Evolutionary conservation across 176 grass and related monocot genomes (phyloP).

Genomic region (Melocanna baccifera): DNA sequence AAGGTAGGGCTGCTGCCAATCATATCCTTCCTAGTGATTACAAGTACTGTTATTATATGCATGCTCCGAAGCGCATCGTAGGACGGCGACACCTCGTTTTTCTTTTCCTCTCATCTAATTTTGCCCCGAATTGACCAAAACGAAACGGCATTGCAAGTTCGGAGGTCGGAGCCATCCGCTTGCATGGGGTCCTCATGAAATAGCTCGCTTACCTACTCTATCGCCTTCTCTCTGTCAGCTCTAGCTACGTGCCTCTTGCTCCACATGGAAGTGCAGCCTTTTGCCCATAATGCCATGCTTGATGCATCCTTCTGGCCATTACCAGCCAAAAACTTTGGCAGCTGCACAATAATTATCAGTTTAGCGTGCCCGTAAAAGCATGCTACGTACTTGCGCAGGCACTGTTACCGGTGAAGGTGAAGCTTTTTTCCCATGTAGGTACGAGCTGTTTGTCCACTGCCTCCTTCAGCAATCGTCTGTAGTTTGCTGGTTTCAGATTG

Average conservation of each 20-base stretch:
- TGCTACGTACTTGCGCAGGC: background rate
- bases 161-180: background rate
- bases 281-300: background rate
- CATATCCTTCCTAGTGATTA: constrained; percentile 12
- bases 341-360: constrained; percentile 7
- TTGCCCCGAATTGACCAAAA: background rate
- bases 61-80: constrained; percentile 9
- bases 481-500: background rate
- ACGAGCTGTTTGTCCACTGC: background rate
- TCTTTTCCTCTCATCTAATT: background rate
- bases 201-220: background rate
- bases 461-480: background rate
- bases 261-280: constrained; percentile 18
- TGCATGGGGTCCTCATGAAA: constrained; percentile 11
- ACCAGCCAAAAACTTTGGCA: background rate
- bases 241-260: background rate
- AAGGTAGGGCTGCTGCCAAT: background rate
- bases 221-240: background rate
- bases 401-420: background rate
- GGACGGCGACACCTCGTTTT: background rate
- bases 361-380: constrained; percentile 40
- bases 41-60: constrained; percentile 20
- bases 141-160: background rate
- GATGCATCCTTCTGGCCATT: background rate
- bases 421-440: background rate